These are phyloP conservation scores for Penicillium taxi DNA, from an alignment of 495 filamentous ascomycete species.

Conservation along the genomic window DNA sequence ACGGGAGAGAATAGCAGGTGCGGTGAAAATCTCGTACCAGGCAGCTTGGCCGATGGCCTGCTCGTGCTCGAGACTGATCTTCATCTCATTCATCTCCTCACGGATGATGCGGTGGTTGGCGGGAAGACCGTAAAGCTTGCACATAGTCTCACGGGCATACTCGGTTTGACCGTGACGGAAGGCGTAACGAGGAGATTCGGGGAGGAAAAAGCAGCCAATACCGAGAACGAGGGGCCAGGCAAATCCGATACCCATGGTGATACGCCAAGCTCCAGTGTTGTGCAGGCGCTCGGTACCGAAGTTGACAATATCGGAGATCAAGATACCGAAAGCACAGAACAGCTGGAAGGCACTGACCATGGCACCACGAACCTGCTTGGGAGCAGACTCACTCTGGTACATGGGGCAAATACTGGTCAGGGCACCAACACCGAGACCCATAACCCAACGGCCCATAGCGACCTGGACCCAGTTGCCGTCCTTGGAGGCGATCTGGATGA, in stretches of 20 bases:
- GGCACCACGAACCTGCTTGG: slow-evolving; percentile 56
- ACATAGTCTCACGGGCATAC: slow-evolving; percentile 61
- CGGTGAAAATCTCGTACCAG: slow-evolving; percentile 63
- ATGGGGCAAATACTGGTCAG: slow-evolving; percentile 65
- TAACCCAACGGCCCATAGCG: slow-evolving; percentile 49
- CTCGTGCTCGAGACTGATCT: slow-evolving; percentile 54
- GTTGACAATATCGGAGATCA: slow-evolving; percentile 74
- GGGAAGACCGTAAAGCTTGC: slow-evolving; percentile 61
- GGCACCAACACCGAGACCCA: slow-evolving; percentile 62
- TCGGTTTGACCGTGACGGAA: slow-evolving; percentile 58
- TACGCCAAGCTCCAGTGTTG: slow-evolving; percentile 61
- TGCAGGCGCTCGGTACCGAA: slow-evolving; percentile 54
- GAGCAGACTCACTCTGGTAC: slow-evolving; percentile 65
- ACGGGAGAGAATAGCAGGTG: slow-evolving; percentile 65
- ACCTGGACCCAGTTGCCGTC: slow-evolving; percentile 48
- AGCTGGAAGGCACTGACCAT: slow-evolving; percentile 73
- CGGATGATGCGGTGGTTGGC: slow-evolving; percentile 54
- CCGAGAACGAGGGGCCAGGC: slow-evolving; percentile 69
- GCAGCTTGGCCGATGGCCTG: slow-evolving; percentile 43
- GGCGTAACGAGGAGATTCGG: slow-evolving; percentile 63
- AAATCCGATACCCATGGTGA: slow-evolving; percentile 73
- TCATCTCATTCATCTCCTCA: slow-evolving; percentile 60
- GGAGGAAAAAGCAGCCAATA: slow-evolving; percentile 59
- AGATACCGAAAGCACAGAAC: slow-evolving; percentile 82
- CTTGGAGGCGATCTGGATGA: slow-evolving; percentile 56